Evolutionary conservation across 441 rosid genomes (phyloP), one percentile per base, ranked within the genome.

Genomic region (Syzygium malaccense): DNA sequence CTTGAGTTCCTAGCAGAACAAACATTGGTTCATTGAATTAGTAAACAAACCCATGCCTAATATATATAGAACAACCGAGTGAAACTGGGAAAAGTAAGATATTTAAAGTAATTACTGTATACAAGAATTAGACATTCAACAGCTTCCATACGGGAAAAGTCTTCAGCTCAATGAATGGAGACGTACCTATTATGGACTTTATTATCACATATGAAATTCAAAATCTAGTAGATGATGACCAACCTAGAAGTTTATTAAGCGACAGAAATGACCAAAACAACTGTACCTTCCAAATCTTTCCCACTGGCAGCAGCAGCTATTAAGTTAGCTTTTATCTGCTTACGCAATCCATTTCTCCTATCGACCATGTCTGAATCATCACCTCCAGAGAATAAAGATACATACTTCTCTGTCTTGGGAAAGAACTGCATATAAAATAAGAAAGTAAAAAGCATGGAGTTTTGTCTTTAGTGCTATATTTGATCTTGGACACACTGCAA

Each of bases 391-490:
- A 97, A 96, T 33, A 98, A 92, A 86, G 99, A 95, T 23, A 97
- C 95, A 90, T 98, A 98, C 91, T 98, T 97, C 94, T 98, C 99
- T 3, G 96, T 96, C 94, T 98, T 98, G 58, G 99, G 99, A 85
- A 95, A 98, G 91, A 98, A 98, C 99, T 98, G 95, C 94, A 92
- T 53, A 45, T 41, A 28, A 87, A 86, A 53, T 51, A 66, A 56
- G 57, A 51, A 55, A 68, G 55, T 37, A 26, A 85, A 71, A 56
- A 60, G 4, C 51, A 75, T 20, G 10, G 49, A 41, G 83, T n/a
- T 53, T 51, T 28, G 58, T n/a, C 41, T 28, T 55, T 51, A 23
- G 83, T 6, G 51, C 51, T 23, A 41, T 12, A 75, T 75, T 41
- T 23, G 51, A 23, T 37, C 41, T 75, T 41, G 45, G 15, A 75